phyloP scores from a whole-genome alignment of 2,329 filamentous ascomycete genomes.

The Fusarium sp. region DNA sequence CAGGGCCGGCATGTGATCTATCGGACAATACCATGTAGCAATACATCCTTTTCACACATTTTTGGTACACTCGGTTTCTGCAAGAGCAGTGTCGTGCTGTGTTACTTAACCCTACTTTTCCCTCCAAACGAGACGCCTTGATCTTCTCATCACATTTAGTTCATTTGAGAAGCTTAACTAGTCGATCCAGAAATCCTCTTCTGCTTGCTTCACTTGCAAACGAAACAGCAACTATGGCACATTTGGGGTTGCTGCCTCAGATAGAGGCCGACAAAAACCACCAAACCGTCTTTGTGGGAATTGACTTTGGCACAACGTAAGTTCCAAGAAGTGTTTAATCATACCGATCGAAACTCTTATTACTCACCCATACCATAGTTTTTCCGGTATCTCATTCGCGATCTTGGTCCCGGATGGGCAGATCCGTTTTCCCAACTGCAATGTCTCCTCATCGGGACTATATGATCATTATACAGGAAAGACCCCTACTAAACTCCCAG shows the following conservation, averaged over 20 bases:
- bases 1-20: neutral
- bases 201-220: neutral
- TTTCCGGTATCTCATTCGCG: neutral
- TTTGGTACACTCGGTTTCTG: too few species aligned
- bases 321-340: neutral
- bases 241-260: too few species aligned
- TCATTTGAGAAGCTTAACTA: neutral
- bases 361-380: neutral
- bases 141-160: neutral
- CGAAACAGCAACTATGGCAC: neutral
- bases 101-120: neutral
- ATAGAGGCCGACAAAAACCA: neutral
- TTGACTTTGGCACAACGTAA: slow-evolving; percentile 12
- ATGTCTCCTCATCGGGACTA: neutral
- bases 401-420: accelerated
- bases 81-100: neutral
- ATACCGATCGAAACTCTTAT: accelerated
- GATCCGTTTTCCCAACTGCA: neutral
- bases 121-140: too few species aligned
- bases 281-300: neutral
- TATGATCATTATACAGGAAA: accelerated
- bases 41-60: too few species aligned
- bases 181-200: neutral
- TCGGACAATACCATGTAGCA: neutral
- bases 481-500: neutral